Percentiles rank a stretch among this genome's conserved stretches.
phyloP scores from a whole-genome alignment of 495 filamentous ascomycete genomes.

The Daldinia vernicosa region DNA sequence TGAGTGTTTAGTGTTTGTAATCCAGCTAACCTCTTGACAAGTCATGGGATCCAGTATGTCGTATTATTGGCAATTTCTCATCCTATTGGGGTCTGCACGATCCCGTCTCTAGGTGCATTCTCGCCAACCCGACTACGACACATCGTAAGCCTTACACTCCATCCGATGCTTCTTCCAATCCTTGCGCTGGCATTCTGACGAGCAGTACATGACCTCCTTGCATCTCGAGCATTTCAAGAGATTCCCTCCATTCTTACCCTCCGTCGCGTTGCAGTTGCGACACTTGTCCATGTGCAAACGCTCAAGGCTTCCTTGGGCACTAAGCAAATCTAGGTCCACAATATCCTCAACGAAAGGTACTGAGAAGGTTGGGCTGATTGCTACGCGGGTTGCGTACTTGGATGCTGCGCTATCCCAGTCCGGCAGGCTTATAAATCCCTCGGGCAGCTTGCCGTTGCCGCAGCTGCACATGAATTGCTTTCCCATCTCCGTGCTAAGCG shows the following conservation, averaged over 20 bases:
- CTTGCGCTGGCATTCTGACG: constrained; percentile 47
- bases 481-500: constrained; percentile 43
- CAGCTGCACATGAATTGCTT: constrained; percentile 49
- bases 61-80: neutral
- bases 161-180: constrained; percentile 52
- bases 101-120: neutral
- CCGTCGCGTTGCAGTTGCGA: constrained; percentile 41
- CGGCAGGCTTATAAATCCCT: constrained; percentile 44
- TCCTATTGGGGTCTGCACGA: neutral
- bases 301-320: neutral
- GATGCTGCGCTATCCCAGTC: constrained; percentile 43
- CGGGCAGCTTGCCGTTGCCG: constrained; percentile 47
- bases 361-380: constrained; percentile 50
- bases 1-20: neutral
- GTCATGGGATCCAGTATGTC: neutral
- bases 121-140: neutral
- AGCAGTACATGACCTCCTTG: constrained; percentile 47
- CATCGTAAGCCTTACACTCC: constrained; percentile 41
- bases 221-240: constrained; percentile 47
- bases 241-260: constrained; percentile 27
- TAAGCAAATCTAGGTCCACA: constrained; percentile 26
- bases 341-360: constrained; percentile 46
- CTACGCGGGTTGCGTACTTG: constrained; percentile 45
- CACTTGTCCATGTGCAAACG: constrained; percentile 29
- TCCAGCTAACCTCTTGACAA: neutral